A percentile compares a stretch with the other conserved stretches of the same genome.
phyloP scores from a whole-genome alignment of 1,139 yeast genomes.

The Hansenula anomala region DNA sequence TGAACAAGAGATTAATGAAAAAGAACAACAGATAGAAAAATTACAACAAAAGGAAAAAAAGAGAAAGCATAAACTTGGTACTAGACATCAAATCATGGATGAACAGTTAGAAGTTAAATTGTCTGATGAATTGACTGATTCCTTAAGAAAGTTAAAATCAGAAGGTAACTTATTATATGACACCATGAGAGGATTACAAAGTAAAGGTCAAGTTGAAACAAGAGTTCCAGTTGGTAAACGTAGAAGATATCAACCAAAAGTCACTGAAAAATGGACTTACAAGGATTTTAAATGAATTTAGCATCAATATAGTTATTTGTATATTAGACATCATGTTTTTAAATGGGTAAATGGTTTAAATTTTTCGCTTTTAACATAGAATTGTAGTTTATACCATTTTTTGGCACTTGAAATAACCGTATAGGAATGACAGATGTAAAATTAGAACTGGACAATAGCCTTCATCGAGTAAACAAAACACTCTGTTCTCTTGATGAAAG shows the following conservation, averaged over 20 bases:
- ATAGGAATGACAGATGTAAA: background rate
- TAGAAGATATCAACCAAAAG: conserved; percentile 62
- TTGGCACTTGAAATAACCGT: background rate
- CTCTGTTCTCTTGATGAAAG: too few relatives aligned
- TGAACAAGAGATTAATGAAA: conserved; percentile 31
- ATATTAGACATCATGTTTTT: background rate
- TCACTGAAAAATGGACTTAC: conserved; percentile 89
- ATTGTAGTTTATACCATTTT: too few relatives aligned
- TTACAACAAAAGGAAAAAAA: conserved; percentile 23
- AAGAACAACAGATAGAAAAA: conserved; percentile 20
- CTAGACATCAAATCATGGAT: conserved; percentile 55
- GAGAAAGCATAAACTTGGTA: conserved; percentile 35
- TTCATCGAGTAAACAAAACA: too few relatives aligned
- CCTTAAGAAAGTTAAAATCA: conserved; percentile 78
- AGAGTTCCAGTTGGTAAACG: conserved; percentile 67
- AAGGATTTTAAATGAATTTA: conserved; percentile 65
- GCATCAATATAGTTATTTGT: background rate
- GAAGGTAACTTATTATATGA: conserved; percentile 88
- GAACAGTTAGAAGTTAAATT: conserved; percentile 80
- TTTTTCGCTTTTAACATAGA: too few relatives aligned
- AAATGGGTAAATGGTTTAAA: background rate
- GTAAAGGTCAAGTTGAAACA: conserved; percentile 81
- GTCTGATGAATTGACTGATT: conserved; percentile 82
- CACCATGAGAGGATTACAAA: conserved; percentile 75
- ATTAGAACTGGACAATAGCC: too few relatives aligned